Conservation (phyloP, 345 rosid species). For the Linum usitatissimum region DNA sequence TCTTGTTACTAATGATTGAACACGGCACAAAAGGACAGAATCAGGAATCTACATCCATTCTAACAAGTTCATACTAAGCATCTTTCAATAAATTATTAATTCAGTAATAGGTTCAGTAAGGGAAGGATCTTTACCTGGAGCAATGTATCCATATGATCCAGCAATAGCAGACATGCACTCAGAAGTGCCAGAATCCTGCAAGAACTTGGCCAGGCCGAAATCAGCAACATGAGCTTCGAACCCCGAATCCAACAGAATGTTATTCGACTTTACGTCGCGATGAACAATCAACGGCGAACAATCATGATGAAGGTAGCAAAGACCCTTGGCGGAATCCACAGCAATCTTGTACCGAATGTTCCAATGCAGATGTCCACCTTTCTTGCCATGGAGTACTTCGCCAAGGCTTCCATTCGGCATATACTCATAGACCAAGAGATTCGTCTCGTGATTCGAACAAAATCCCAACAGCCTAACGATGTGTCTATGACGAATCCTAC, state of each 20-base stretch:
- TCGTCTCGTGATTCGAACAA: constrained; percentile 2
- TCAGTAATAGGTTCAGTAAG: too few species aligned
- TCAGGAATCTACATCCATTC: background rate
- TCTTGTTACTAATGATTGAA: background rate
- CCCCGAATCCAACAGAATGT: background rate
- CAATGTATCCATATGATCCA: constrained; percentile 2
- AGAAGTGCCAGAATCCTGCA: constrained; percentile 6
- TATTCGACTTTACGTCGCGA: constrained; percentile 1
- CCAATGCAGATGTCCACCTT: constrained; percentile 7
- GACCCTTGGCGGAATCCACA: background rate
- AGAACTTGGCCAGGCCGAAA: constrained; percentile 4
- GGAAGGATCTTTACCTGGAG: background rate
- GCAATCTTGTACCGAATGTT: background rate
- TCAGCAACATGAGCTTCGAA: constrained; percentile 7
- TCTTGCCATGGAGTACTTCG: constrained; percentile 4
- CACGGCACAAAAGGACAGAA: background rate
- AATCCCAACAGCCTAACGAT: constrained; percentile 3
- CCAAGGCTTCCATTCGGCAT: constrained; percentile 4
- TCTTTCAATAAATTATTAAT: background rate
- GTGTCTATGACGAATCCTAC: constrained; percentile 4
- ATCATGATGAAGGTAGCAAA: constrained; percentile 5
- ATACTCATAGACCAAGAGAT: constrained; percentile 1
- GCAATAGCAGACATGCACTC: constrained; percentile 8
- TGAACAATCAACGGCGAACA: constrained; percentile 4
- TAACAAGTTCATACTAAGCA: background rate